Evolutionary conservation across 805 yeast species (phyloP).

Genomic region (Lipomyces starkeyi): DNA sequence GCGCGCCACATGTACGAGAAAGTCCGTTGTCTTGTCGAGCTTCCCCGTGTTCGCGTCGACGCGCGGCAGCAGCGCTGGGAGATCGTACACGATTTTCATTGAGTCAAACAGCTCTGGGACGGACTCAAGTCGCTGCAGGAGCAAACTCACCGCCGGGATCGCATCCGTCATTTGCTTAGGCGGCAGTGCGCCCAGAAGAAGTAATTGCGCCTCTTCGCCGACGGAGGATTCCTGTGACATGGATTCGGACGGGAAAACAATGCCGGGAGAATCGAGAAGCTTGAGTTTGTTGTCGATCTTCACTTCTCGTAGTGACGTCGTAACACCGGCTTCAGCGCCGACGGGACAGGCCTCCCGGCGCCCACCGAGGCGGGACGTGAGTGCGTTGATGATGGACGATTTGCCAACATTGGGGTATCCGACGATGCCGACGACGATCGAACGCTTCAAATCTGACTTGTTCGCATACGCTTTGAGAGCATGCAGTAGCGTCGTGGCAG

Average conservation of each 20-base stretch:
- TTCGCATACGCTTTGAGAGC: conserved; percentile 85
- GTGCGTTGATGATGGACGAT: conserved; percentile 89
- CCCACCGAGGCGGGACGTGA: conserved; percentile 70
- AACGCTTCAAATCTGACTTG: conserved; percentile 82
- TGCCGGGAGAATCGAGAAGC: conserved; percentile 95
- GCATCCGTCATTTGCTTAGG: conserved; percentile 87
- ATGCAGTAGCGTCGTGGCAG: conserved; percentile 75
- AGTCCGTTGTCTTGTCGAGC: conserved; percentile 80
- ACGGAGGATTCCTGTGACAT: conserved; percentile 43
- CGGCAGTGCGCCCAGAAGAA: conserved; percentile 86
- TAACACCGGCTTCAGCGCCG: conserved; percentile 97
- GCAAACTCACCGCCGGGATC: conserved; percentile 73
- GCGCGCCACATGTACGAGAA: conserved; percentile 91
- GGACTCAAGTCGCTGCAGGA: conserved; percentile 77
- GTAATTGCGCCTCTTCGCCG: conserved; percentile 82
- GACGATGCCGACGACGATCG: conserved; percentile 91
- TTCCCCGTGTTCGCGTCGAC: conserved; percentile 56
- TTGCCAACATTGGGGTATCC: conserved; percentile 96
- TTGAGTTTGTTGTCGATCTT: conserved; percentile 89
- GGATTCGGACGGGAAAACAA: conserved; percentile 75
- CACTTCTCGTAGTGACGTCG: conserved; percentile 88
- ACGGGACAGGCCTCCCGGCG: conserved; percentile 79
- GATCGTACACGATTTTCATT: conserved; percentile 71
- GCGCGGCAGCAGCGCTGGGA: conserved; percentile 73
- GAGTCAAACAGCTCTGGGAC: conserved; percentile 68